Percentiles rank a stretch among this genome's conserved stretches.
phyloP scores from a whole-genome alignment of 805 yeast species.

The Wickerhamomyces subpelliculosus region DNA sequence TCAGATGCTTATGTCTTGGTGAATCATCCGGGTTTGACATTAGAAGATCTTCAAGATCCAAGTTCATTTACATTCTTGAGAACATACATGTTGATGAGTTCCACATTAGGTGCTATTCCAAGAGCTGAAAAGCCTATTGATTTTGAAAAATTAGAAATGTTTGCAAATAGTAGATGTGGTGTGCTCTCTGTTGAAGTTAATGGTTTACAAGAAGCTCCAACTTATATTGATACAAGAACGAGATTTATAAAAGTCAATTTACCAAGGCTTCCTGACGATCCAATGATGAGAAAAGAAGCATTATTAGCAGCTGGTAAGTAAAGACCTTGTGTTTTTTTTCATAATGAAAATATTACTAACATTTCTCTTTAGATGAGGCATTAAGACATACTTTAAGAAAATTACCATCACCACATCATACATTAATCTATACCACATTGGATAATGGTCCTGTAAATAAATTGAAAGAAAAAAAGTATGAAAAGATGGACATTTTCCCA shows the following conservation, averaged over 20 bases:
- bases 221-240: constrained; percentile 55
- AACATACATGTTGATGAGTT: constrained; percentile 45
- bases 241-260: constrained; percentile 57
- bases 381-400: constrained; percentile 53
- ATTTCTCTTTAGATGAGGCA: constrained; percentile 20
- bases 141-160: constrained; percentile 33
- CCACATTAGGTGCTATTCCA: constrained; percentile 56
- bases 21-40: constrained; percentile 44
- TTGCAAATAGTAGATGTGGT: constrained; percentile 42
- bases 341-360: constrained; percentile 10
- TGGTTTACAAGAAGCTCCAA: constrained; percentile 40
- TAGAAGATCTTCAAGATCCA: constrained; percentile 39
- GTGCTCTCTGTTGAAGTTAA: constrained; percentile 38
- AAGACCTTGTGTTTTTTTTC: background rate
- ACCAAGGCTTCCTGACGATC: constrained; percentile 37
- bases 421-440: constrained; percentile 51
- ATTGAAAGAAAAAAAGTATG: constrained; percentile 25
- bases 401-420: constrained; percentile 66
- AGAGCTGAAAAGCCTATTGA: constrained; percentile 34
- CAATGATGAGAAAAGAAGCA: constrained; percentile 24
- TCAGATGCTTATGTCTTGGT: constrained; percentile 54
- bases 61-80: constrained; percentile 41
- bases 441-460: constrained; percentile 20
- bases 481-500: constrained; percentile 40
- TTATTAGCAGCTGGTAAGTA: constrained; percentile 36